Evolutionary conservation across 495 filamentous ascomycete genomes (phyloP).

Genomic region (Lichina pygmaea): DNA sequence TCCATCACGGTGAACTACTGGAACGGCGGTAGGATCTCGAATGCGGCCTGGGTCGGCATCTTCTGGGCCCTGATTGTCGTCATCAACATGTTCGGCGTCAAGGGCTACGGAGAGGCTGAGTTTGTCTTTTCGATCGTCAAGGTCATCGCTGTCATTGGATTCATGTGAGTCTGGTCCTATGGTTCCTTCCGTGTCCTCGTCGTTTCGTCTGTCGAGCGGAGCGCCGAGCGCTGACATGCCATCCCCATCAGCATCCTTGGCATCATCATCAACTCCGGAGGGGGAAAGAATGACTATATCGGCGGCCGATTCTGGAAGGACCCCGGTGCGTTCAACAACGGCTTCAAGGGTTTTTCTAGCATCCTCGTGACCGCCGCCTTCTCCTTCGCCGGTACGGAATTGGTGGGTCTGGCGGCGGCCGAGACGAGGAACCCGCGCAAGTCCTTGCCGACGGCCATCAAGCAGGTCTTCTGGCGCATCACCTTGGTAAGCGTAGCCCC

Average conservation of each 20-base stretch:
- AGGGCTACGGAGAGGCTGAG: conserved; percentile 45
- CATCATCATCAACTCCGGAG: conserved; percentile 54
- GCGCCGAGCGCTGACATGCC: not conserved
- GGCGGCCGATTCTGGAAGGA: conserved; percentile 61
- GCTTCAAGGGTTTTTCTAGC: conserved; percentile 83
- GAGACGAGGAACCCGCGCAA: conserved; percentile 74
- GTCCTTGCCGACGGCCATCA: conserved; percentile 60
- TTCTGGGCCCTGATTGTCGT: conserved; percentile 42
- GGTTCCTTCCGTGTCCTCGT: not conserved
- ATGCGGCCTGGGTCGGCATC: conserved; percentile 48
- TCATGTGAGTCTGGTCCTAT: conserved; percentile 34
- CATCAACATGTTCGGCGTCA: conserved; percentile 40
- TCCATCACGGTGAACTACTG: conserved; percentile 76
- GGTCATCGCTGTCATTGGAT: conserved; percentile 62
- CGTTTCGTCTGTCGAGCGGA: not conserved
- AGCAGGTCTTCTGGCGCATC: conserved; percentile 94
- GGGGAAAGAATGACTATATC: conserved; percentile 51
- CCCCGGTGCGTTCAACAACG: conserved; percentile 73
- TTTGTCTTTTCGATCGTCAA: conserved; percentile 58
- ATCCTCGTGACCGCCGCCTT: conserved; percentile 88
- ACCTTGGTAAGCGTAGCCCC: conserved; percentile 17
- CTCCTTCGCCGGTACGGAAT: conserved; percentile 73
- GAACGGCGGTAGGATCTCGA: conserved; percentile 23
- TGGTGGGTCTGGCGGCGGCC: conserved; percentile 77
- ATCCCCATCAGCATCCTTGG: conserved; percentile 33